Evolutionary conservation across 2,329 filamentous ascomycete species (phyloP).

Genomic region (Chaetomiaceae sp.): DNA sequence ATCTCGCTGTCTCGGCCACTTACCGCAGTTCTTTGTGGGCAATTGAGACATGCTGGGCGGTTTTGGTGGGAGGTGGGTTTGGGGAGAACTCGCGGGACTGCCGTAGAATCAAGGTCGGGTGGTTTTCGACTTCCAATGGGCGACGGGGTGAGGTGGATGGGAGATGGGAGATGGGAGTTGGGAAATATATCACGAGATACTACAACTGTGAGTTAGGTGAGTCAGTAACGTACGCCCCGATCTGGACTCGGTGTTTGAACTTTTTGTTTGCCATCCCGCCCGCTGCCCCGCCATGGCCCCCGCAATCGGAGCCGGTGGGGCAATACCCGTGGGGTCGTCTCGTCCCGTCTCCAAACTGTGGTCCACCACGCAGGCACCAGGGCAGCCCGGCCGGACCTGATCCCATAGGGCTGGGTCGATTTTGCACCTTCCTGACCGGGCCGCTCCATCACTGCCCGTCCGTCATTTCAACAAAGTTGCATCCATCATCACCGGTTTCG

Average conservation of each 20-base stretch:
- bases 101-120: not conserved
- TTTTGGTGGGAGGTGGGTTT: not conserved
- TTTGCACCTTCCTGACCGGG: no score
- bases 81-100: not conserved
- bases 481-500: no score
- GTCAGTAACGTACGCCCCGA: constrained; percentile 16
- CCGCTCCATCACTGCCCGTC: no score
- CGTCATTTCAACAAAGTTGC: no score
- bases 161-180: no score
- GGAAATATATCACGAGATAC: constrained; percentile 6
- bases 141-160: no score
- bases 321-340: constrained; percentile 1
- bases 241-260: constrained; percentile 12
- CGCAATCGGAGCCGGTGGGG: constrained; percentile 22
- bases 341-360: no score
- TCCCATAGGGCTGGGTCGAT: no score
- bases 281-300: constrained; percentile 22
- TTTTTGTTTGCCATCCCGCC: constrained; percentile 15
- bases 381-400: no score
- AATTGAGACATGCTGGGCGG: constrained; percentile 36
- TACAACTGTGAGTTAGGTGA: constrained; percentile 12
- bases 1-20: constrained; percentile 23
- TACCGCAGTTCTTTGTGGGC: constrained; percentile 56
- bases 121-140: no score
- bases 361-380: no score